Conservation (phyloP, 2,329 filamentous ascomycete genomes). For the Westerdykella aurantiaca region DNA sequence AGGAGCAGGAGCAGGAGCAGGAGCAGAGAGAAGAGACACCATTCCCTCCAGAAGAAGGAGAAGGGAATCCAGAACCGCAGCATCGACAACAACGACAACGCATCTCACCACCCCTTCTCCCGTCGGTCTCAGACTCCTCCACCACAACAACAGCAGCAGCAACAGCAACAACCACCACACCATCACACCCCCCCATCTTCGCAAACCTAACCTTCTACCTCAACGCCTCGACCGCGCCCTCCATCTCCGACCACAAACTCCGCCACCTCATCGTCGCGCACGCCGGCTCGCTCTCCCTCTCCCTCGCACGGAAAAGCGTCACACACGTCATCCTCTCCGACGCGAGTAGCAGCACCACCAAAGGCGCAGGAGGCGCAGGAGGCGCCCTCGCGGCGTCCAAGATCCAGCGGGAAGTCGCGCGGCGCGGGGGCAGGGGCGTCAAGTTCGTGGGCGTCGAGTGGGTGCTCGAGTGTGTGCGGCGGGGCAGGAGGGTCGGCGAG, state of each 20-base stretch:
- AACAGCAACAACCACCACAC: constrained; percentile 4
- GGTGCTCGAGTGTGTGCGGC: constrained; percentile 78
- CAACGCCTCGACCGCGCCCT: constrained; percentile 78
- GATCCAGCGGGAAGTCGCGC: constrained; percentile 71
- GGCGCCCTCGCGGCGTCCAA: constrained; percentile 73
- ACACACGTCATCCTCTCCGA: constrained; percentile 75
- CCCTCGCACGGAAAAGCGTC: constrained; percentile 65
- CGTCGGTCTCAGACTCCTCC: too few species aligned
- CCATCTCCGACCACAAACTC: constrained; percentile 78
- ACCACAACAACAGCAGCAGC: not conserved
- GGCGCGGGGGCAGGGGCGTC: constrained; percentile 58
- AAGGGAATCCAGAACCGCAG: too few species aligned
- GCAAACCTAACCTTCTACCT: constrained; percentile 70
- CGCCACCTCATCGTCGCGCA: constrained; percentile 71
- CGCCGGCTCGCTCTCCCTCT: constrained; percentile 65
- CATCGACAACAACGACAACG: too few species aligned
- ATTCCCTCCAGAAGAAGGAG: not conserved
- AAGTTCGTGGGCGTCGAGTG: constrained; percentile 80
- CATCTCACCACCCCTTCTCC: too few species aligned
- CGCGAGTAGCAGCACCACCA: constrained; percentile 48
- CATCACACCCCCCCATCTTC: constrained; percentile 52
- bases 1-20: not conserved
- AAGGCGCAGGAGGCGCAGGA: constrained; percentile 50
- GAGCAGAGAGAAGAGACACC: not conserved
- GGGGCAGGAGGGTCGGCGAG: constrained; percentile 68